These are phyloP conservation scores for Hericium erinaceus DNA, from an alignment of 768 basidiomycete genomes.

Conservation along the genomic window DNA sequence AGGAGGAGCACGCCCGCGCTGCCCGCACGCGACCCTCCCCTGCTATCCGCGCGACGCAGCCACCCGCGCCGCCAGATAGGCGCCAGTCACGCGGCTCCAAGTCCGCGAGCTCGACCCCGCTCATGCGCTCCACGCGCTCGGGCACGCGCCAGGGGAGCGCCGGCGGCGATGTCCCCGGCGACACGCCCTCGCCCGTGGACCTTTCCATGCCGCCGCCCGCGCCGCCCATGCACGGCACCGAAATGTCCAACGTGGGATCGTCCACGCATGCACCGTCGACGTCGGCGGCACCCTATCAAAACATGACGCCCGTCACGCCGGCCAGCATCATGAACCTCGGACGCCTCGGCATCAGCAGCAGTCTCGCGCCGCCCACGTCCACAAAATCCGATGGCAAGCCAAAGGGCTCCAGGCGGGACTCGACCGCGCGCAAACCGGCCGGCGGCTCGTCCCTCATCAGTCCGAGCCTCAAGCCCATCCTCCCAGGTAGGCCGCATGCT, in stretches of 20 bases:
- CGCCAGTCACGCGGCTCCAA: conserved; percentile 9
- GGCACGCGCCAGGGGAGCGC: conserved; percentile 33
- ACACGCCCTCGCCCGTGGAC: conserved; percentile 84
- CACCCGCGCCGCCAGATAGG: not conserved
- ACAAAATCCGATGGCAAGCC: conserved; percentile 16
- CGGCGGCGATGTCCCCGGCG: conserved; percentile 22
- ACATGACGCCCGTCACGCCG: conserved; percentile 75
- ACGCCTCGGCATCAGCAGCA: conserved; percentile 42
- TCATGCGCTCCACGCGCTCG: conserved; percentile 27
- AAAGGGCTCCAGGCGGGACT: conserved; percentile 9
- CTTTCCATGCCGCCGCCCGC: conserved; percentile 84
- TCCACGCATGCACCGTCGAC: conserved; percentile 1
- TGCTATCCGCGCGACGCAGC: conserved; percentile 1
- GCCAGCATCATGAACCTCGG: conserved; percentile 90
- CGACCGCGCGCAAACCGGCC: conserved; percentile 20
- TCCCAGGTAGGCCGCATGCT: conserved; percentile 46
- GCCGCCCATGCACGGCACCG: conserved; percentile 24
- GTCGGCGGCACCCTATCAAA: conserved; percentile 18
- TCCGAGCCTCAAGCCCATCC: conserved; percentile 59
- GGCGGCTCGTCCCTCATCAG: conserved; percentile 29
- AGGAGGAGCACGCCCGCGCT: conserved; percentile 8
- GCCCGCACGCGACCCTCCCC: conserved; percentile 11
- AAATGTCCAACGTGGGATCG: conserved; percentile 1
- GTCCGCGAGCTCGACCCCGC: conserved; percentile 14
- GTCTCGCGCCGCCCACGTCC: conserved; percentile 26